Evolutionary conservation across 2,329 filamentous ascomycete genomes (phyloP).

Genomic region (Plenodomus tracheiphilus): DNA sequence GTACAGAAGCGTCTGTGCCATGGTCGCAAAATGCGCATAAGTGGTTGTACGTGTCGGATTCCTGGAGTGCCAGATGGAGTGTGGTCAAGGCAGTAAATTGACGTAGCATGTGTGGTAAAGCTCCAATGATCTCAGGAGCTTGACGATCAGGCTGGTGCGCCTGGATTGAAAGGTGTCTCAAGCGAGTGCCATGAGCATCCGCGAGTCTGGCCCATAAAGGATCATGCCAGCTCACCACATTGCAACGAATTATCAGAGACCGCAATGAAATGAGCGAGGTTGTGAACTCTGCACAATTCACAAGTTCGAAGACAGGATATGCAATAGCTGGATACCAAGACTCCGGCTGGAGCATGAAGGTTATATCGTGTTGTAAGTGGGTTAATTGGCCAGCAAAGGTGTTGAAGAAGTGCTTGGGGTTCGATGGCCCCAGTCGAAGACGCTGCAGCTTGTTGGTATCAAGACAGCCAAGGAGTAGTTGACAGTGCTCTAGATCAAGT

Average conservation of each 20-base stretch:
- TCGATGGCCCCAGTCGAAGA: slow-evolving; percentile 9
- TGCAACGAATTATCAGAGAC: slow-evolving; percentile 3
- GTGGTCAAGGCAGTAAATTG: background rate
- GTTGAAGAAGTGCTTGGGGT: slow-evolving; percentile 11
- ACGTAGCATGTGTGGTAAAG: background rate
- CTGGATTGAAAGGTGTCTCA: slow-evolving; percentile 3
- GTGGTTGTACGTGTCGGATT: background rate
- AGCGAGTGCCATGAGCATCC: background rate
- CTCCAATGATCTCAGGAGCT: background rate
- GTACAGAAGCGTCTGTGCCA: background rate
- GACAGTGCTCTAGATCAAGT: slow-evolving; percentile 12
- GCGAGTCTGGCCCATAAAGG: slow-evolving; percentile 1
- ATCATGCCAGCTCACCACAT: background rate
- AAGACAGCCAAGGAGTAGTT: slow-evolving; percentile 7
- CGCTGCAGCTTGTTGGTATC: slow-evolving; percentile 11
- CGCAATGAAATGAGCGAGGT: slow-evolving; percentile 1
- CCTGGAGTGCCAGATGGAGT: no score
- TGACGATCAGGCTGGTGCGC: background rate
- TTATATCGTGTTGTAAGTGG: slow-evolving; percentile 3
- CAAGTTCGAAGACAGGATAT: no score
- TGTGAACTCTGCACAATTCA: slow-evolving; percentile 1
- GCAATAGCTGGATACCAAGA: no score
- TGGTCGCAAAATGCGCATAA: background rate
- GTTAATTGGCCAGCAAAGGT: slow-evolving; percentile 4
- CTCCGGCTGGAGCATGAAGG: background rate